Percentiles rank a stretch among this genome's conserved stretches.
phyloP scores from a whole-genome alignment of 805 yeast species.

The Pichia deserticola region DNA sequence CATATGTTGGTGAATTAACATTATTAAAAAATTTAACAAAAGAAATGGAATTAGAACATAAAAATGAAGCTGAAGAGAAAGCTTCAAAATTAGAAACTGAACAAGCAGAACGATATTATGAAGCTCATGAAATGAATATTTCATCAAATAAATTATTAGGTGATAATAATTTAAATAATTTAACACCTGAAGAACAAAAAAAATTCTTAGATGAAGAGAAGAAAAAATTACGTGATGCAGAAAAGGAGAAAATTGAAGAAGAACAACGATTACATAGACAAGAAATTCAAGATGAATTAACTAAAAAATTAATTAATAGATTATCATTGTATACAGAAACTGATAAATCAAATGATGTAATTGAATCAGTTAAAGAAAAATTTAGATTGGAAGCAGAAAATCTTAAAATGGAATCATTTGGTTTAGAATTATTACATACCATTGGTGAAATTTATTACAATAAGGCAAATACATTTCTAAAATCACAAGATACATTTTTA shows the following conservation, averaged over 20 bases:
- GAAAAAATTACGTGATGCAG: constrained; percentile 39
- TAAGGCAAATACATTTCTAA: constrained; percentile 67
- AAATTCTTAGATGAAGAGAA: constrained; percentile 24
- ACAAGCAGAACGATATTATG: constrained; percentile 26
- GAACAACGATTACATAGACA: constrained; percentile 59
- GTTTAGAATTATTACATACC: constrained; percentile 75
- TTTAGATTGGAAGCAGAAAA: constrained; percentile 62
- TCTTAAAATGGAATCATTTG: constrained; percentile 91
- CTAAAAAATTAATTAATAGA: constrained; percentile 39
- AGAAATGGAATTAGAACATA: constrained; percentile 41
- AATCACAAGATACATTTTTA: constrained; percentile 63
- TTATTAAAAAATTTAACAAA: constrained; percentile 56
- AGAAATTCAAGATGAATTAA: constrained; percentile 44
- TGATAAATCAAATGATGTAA: constrained; percentile 53
- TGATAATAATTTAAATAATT: constrained; percentile 17
- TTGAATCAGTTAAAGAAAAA: constrained; percentile 45
- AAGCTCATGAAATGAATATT: neutral
- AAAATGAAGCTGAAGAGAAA: constrained; percentile 22
- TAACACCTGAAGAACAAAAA: constrained; percentile 23
- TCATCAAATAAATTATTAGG: constrained; percentile 15
- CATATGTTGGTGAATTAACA: constrained; percentile 73
- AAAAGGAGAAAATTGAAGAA: constrained; percentile 61
- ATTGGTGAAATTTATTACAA: constrained; percentile 73
- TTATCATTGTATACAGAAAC: constrained; percentile 47
- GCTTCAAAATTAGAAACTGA: constrained; percentile 43